Evolutionary conservation across 805 yeast genomes (phyloP).

Genomic region (Saccharomycopsis lassenensis): DNA sequence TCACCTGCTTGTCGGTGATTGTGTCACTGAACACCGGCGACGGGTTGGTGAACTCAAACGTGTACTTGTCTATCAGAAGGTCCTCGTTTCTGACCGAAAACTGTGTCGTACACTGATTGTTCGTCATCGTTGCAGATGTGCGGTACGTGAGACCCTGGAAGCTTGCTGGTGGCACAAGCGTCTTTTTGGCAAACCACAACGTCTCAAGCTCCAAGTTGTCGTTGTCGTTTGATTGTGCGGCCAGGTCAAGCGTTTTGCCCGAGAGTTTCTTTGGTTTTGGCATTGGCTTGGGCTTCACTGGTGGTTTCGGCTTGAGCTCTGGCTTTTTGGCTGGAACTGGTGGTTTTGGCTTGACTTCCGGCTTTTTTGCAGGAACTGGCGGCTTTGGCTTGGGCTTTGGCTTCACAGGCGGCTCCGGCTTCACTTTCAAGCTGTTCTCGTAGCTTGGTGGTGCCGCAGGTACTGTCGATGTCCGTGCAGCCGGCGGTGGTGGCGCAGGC

Average conservation of each 20-base stretch:
- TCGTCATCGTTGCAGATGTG: constrained; percentile 23
- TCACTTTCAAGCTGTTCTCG: no score
- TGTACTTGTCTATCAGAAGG: constrained; percentile 31
- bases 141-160: constrained; percentile 29
- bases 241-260: no score
- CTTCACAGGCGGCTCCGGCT: constrained; percentile 1
- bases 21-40: no score
- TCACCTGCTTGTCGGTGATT: no score
- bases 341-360: constrained; percentile 4
- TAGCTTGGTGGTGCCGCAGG: constrained; percentile 1
- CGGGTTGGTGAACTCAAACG: no score
- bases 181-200: no score
- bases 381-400: constrained; percentile 7
- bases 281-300: constrained; percentile 18
- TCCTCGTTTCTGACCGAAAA: constrained; percentile 33
- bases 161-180: constrained; percentile 31
- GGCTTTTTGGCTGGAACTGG: constrained; percentile 5
- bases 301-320: constrained; percentile 26
- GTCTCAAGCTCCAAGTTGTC: no score
- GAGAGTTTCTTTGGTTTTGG: neutral
- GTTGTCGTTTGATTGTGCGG: no score
- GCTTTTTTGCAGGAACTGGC: constrained; percentile 18
- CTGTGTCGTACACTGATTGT: constrained; percentile 24
- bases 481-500: constrained; percentile 15
- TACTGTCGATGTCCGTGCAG: constrained; percentile 6